Conservation (phyloP, 805 yeast genomes). For the Candida nitratophila region DNA sequence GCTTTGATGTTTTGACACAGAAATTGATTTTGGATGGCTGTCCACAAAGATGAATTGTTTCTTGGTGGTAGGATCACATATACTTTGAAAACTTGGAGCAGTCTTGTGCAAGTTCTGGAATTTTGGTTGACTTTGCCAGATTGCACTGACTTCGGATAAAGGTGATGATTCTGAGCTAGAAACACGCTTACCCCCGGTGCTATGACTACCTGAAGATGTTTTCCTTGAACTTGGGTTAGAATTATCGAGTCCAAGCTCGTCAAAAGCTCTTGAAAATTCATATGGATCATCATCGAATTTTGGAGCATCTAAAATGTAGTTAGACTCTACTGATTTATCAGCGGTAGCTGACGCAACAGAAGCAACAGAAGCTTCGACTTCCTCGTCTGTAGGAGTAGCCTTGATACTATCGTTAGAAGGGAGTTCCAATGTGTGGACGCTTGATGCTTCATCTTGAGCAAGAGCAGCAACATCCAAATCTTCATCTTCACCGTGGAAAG, state of each 20-base stretch:
- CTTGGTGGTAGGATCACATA: conserved; percentile 15
- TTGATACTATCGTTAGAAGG: no score
- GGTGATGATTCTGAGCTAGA: conserved; percentile 17
- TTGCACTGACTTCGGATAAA: conserved; percentile 20
- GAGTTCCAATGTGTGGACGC: no score
- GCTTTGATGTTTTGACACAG: conserved; percentile 9
- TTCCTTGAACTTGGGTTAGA: conserved; percentile 1
- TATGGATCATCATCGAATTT: conserved; percentile 34
- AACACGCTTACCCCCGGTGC: conserved; percentile 7
- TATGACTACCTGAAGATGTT: neutral
- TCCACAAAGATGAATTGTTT: conserved; percentile 11
- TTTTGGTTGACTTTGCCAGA: conserved; percentile 27
- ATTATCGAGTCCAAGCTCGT: conserved; percentile 5
- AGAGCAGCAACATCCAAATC: neutral
- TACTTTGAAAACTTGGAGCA: conserved; percentile 18
- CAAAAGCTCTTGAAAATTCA: conserved; percentile 26
- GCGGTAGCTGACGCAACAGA: neutral
- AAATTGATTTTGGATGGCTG: conserved; percentile 16
- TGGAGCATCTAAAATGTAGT: conserved; percentile 25
- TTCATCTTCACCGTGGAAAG: neutral
- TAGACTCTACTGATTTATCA: conserved; percentile 13
- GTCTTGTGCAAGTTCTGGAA: conserved; percentile 13
- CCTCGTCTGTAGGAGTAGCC: no score
- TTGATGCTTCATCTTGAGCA: no score
- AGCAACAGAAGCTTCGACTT: neutral